Evolutionary conservation across 1,284 basidiomycete genomes (phyloP), one percentile per base, ranked within the genome.

Genomic region (Melampsora larici-populina): DNA sequence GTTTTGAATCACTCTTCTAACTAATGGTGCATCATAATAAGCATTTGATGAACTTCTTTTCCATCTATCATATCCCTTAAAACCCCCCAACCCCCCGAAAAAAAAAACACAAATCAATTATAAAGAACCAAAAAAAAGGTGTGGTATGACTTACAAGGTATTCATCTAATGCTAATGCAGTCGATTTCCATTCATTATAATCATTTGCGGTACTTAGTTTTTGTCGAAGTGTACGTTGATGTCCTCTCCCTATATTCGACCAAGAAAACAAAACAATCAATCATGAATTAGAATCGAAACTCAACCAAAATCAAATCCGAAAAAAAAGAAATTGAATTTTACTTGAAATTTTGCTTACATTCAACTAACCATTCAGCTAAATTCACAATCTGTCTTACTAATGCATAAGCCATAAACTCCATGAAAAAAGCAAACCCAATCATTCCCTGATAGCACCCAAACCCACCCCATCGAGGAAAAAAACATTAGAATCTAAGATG

Each of bases 351-450:
- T 51, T 49, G 84, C 90, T 82, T 81, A 94, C 94, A 97, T 71
- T 92, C 92, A 31, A 91, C 89, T 65, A 94, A 83, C 89, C 90
- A 95, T 84, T 97, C 94, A 82, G 94, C 92, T n/a, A 92, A 87
- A 82, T 95, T 95, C 58, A 97, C 96, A 21, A 95, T 83, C 84
- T 98, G 95, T 51, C 96, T 88, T 66, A 94, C 92, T 33, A 92
- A 80, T 58, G 98, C 89, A 82, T 98, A 86, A 43, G 92, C 85
- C 18, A 92, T 86, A 82, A 99, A 98, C 84, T 98, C 92, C 40
- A 88, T 86, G 43, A 89, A 87, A 80, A 99, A 97, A 84, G 96
- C 89, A 5, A 90, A 75, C 80, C 94, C 93, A 72, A 99, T 91
- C 81, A 94, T 87, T 79, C 87, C 84, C 91, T 95, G 75, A 60